Evolutionary conservation across 495 filamentous ascomycete species (phyloP).

Genomic region (Neurospora sp.): DNA sequence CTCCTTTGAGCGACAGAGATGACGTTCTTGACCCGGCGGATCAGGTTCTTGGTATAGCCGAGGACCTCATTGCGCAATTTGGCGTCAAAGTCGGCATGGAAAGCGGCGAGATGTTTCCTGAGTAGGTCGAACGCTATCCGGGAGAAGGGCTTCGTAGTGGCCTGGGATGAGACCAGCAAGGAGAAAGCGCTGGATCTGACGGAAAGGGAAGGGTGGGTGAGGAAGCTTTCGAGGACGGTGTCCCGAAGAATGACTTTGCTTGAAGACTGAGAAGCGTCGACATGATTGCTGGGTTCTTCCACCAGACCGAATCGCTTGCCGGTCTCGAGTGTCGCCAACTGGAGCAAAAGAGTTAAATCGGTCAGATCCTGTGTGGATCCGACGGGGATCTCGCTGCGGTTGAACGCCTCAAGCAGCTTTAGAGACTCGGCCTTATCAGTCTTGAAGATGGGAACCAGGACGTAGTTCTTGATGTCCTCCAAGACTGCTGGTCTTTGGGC

Average conservation of each 20-base stretch:
- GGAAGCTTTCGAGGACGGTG: conserved; percentile 37
- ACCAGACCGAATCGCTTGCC: conserved; percentile 73
- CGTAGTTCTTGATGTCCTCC: conserved; percentile 58
- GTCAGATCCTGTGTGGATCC: conserved; percentile 34
- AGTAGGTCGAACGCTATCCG: conserved; percentile 48
- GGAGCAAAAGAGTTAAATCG: conserved; percentile 45
- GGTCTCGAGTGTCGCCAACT: conserved; percentile 60
- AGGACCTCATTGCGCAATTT: conserved; percentile 70
- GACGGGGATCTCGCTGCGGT: conserved; percentile 24
- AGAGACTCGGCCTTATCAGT: conserved; percentile 43
- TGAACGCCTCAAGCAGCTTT: conserved; percentile 43
- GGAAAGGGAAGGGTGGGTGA: conserved; percentile 50
- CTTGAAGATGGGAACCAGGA: conserved; percentile 64
- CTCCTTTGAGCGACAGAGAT: conserved; percentile 33
- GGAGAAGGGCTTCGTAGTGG: conserved; percentile 60
- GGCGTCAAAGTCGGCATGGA: conserved; percentile 76
- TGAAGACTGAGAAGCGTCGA: conserved; percentile 4
- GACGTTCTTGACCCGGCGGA: conserved; percentile 50
- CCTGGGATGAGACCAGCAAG: conserved; percentile 57
- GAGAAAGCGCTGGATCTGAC: conserved; percentile 68
- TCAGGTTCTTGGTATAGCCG: conserved; percentile 53
- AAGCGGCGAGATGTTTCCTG: conserved; percentile 47
- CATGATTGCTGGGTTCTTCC: conserved; percentile 52
- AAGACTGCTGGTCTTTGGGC: conserved; percentile 42
- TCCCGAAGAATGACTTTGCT: conserved; percentile 30